These are phyloP conservation scores for Tuber borchii DNA, from an alignment of 495 filamentous ascomycete genomes.

Conservation along the genomic window DNA sequence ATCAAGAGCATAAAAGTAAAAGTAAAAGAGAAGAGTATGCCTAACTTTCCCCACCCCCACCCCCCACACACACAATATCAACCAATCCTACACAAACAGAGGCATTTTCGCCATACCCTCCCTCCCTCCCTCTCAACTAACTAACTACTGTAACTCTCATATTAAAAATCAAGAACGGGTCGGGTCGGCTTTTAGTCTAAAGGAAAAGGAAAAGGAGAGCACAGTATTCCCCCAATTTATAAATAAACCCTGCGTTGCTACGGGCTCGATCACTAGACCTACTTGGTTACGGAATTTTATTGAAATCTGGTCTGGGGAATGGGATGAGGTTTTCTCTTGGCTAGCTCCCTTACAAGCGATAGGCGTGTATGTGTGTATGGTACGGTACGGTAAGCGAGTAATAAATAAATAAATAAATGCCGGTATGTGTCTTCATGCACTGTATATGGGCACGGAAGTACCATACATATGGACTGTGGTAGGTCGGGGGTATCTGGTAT, in stretches of 20 bases:
- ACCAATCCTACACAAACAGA: not conserved
- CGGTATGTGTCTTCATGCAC: too few species aligned
- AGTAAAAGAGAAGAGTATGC: not conserved
- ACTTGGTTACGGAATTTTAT: not conserved
- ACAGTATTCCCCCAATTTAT: not conserved
- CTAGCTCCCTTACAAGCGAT: not conserved
- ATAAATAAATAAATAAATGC: too few species aligned
- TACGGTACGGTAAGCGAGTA: too few species aligned
- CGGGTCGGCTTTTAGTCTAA: not conserved
- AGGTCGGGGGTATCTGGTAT: not conserved
- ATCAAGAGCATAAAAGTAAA: too few species aligned
- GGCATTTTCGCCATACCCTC: not conserved
- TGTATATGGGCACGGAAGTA: too few species aligned
- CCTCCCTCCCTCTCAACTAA: too few species aligned
- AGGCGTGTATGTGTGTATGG: not conserved
- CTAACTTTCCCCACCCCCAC: not conserved
- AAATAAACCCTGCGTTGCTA: slow-evolving; percentile 5
- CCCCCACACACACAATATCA: too few species aligned
- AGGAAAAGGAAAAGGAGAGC: not conserved
- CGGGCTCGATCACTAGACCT: not conserved
- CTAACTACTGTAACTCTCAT: not conserved
- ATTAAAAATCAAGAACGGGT: not conserved
- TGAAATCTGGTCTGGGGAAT: not conserved
- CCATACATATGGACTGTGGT: too few species aligned
- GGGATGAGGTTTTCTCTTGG: not conserved